Percentiles rank a stretch among this genome's conserved stretches.
phyloP scores from a whole-genome alignment of 257 asterid species.

The Cruciata laevipes region DNA sequence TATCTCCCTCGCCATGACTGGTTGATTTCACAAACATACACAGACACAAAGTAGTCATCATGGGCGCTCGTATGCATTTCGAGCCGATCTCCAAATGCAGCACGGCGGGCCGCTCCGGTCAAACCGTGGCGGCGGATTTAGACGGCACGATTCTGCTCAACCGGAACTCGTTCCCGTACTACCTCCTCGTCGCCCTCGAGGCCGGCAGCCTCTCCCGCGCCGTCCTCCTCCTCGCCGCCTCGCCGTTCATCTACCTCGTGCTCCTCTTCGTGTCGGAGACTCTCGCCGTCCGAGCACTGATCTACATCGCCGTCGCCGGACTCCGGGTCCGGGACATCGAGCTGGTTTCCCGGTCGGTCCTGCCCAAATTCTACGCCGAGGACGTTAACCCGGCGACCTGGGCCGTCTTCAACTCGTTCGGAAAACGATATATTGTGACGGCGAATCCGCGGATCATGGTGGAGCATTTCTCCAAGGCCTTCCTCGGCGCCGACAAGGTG shows the following conservation, averaged over 20 bases:
- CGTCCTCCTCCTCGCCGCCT: conserved; percentile 36
- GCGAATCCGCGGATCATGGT: conserved; percentile 80
- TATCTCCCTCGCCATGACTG: background rate
- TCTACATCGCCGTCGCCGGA: conserved; percentile 62
- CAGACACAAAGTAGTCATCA: conserved; percentile 7
- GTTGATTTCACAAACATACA: conserved; percentile 7
- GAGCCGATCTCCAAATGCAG: conserved; percentile 52
- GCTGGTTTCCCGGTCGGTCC: conserved; percentile 66
- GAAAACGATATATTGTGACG: conserved; percentile 62
- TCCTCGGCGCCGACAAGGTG: conserved; percentile 80
- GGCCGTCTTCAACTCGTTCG: conserved; percentile 67
- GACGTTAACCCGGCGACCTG: conserved; percentile 71
- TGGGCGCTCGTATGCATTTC: conserved; percentile 47
- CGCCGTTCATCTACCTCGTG: conserved; percentile 48
- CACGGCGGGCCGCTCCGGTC: conserved; percentile 41
- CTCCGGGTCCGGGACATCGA: conserved; percentile 64
- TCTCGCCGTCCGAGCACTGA: conserved; percentile 34
- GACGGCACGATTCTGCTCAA: conserved; percentile 75
- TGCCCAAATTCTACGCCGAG: conserved; percentile 76
- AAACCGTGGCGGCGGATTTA: conserved; percentile 73
- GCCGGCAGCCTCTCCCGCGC: conserved; percentile 79
- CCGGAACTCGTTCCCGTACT: conserved; percentile 62
- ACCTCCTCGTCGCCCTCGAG: conserved; percentile 74
- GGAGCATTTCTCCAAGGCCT: conserved; percentile 55
- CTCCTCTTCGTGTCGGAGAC: conserved; percentile 61